phyloP scores from a whole-genome alignment of 345 rosid genomes.

The Hirschfeldia incana region DNA sequence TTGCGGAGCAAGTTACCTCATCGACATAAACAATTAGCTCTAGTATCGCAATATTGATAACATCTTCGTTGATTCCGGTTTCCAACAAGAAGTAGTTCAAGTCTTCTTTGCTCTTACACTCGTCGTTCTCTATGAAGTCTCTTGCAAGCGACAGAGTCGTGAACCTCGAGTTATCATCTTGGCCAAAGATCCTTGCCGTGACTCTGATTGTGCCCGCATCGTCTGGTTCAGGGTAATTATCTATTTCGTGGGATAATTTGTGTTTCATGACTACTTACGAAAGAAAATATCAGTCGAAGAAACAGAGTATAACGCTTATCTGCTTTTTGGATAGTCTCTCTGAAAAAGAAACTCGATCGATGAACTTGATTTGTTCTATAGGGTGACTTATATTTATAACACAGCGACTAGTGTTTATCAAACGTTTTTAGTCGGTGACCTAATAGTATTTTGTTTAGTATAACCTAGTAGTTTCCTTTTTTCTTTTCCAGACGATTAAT shows the following conservation, averaged over 20 bases:
- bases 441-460: too few relatives aligned
- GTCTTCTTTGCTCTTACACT: conserved; percentile 2
- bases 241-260: not conserved
- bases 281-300: not conserved
- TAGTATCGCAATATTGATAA: not conserved
- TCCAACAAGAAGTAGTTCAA: conserved; percentile 13
- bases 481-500: not conserved
- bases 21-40: not conserved
- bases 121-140: conserved; percentile 3
- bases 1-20: not conserved
- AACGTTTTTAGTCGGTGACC: too few relatives aligned
- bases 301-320: not conserved
- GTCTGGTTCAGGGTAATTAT: conserved; percentile 4
- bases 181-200: not conserved
- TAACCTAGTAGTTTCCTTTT: too few relatives aligned
- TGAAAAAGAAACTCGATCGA: not conserved
- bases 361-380: not conserved
- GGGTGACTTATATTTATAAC: not conserved
- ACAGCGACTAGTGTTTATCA: not conserved
- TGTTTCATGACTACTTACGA: not conserved
- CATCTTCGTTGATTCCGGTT: not conserved
- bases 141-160: not conserved
- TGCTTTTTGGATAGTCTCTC: not conserved
- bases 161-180: not conserved
- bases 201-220: conserved; percentile 13